Percentiles rank a stretch among this genome's conserved stretches.
Evolutionary conservation across 148 eudicot genomes (phyloP).

Genomic region (Tetragonia tetragonoides): DNA sequence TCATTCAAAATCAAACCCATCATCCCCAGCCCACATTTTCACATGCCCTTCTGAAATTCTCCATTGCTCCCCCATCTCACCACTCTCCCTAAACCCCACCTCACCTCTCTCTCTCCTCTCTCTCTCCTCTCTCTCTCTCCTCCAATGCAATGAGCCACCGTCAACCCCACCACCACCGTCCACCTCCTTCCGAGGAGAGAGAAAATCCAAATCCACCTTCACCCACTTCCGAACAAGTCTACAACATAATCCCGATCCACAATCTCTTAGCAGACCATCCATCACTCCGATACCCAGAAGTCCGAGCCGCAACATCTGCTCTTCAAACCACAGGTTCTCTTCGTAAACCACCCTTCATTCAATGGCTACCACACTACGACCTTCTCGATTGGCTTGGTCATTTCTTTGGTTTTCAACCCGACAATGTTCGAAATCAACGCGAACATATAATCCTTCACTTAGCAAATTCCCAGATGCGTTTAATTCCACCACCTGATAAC

Average conservation of each 20-base stretch:
- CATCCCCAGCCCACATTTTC: too few relatives aligned
- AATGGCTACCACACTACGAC: slow-evolving; percentile 57
- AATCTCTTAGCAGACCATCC: slow-evolving; percentile 93
- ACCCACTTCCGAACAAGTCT: slow-evolving; percentile 10
- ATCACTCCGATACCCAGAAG: slow-evolving; percentile 84
- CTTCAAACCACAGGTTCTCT: slow-evolving; percentile 74
- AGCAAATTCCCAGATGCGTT: slow-evolving; percentile 84
- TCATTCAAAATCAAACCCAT: too few relatives aligned
- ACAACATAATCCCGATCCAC: slow-evolving; percentile 92
- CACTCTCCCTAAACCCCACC: background rate
- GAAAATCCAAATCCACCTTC: background rate
- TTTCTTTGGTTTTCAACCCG: slow-evolving; percentile 85
- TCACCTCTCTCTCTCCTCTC: background rate
- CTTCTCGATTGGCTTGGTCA: slow-evolving; percentile 85
- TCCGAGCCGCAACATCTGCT: slow-evolving; percentile 85
- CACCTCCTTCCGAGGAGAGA: background rate
- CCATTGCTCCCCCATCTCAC: too few relatives aligned
- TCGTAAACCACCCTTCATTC: slow-evolving; percentile 64
- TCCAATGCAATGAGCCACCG: slow-evolving; percentile 6
- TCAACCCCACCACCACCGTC: background rate
- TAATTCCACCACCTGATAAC: slow-evolving; percentile 65
- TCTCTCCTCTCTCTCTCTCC: background rate
- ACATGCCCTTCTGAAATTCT: background rate
- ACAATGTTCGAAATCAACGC: slow-evolving; percentile 74
- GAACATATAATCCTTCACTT: slow-evolving; percentile 88